Base-by-base conservation (phyloP, 352 stramenopile genomes). In the Phytophthora pisi region DNA sequence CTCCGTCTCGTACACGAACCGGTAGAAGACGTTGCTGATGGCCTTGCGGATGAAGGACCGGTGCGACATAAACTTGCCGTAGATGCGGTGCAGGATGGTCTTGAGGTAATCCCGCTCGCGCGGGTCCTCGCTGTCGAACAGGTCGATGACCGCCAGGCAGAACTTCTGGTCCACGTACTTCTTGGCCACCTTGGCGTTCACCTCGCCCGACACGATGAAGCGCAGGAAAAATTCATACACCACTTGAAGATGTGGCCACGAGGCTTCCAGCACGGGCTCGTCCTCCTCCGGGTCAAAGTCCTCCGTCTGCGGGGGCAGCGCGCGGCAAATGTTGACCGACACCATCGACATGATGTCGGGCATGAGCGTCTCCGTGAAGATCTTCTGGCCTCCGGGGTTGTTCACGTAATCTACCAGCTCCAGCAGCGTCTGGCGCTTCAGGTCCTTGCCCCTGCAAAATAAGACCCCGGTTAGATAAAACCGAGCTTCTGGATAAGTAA, bases 331-430 rank as follows among this genome's bases (percentile, higher is more conserved):
- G 77, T 99, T 99, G 20, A 89, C 81, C 28, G 88, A 92, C 75
- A 96, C 88, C 88, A 96, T 96, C 42, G 78, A 69, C 76, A 98
- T 97, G 68, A 98, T 97, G 64, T 96, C 93, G n/a, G 93, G 90
- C 96, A 99, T 99, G 26, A 98, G 83, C 28, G 91, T 91, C 73
- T 99, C 96, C 11, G 96, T 99, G 65, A 99, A 99, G 66, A 99
- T 99, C 81, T 98, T 96, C 68, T 98, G 90, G 11, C 95, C 93
- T 51, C 82, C 83, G 13, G 96, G 94, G 53, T 98, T 98, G 75
- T 99, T 99, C 20, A 99, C 97, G 73, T 99, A 99, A 81, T 99
- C 98, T 26, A 99, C 97, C 5, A 99, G 88, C 77, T 99, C 98
- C 38, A 99, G 83, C 16, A 99, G 81, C 40, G 97, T 99, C 72